Evolutionary conservation across 352 stramenopile genomes (phyloP).

Genomic region (Elongisporangium prolatum): DNA sequence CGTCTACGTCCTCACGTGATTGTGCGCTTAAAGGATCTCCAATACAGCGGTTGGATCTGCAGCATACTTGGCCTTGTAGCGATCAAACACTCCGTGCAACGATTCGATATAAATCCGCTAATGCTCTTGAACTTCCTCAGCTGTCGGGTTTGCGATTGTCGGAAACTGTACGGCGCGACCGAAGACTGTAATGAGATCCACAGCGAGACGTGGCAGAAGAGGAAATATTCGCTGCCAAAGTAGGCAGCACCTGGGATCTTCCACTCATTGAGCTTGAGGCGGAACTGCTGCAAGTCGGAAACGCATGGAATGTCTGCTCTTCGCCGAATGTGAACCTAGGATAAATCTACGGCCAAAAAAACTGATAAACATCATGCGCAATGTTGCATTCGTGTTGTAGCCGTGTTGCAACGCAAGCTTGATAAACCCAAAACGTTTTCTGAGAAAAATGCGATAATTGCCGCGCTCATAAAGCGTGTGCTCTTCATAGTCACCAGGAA

Average conservation of each 20-base stretch:
- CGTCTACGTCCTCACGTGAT: too few species aligned
- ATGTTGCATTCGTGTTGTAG: conserved; percentile 50
- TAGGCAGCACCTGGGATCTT: conserved; percentile 83
- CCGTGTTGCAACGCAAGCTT: conserved; percentile 90
- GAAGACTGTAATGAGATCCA: conserved; percentile 87
- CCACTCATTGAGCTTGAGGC: conserved; percentile 78
- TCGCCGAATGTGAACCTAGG: conserved; percentile 93
- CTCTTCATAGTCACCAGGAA: conserved; percentile 93
- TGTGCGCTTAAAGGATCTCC: conserved; percentile 21
- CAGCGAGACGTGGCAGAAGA: conserved; percentile 71
- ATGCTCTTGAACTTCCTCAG: conserved; percentile 85
- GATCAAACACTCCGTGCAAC: conserved; percentile 83
- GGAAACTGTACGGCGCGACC: conserved; percentile 84
- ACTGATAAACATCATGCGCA: not conserved
- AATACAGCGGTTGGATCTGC: conserved; percentile 43
- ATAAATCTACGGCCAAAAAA: conserved; percentile 14
- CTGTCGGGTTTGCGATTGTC: conserved; percentile 79
- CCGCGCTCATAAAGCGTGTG: conserved; percentile 81
- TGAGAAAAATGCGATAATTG: conserved; percentile 89
- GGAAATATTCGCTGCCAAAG: conserved; percentile 71
- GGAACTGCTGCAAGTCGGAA: conserved; percentile 70
- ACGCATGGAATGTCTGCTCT: conserved; percentile 80
- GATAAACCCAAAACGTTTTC: conserved; percentile 91
- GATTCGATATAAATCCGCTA: conserved; percentile 84
- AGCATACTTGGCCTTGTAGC: conserved; percentile 81